Conservation (phyloP, 176 grass and related monocot genomes). For the Olyra latifolia region DNA sequence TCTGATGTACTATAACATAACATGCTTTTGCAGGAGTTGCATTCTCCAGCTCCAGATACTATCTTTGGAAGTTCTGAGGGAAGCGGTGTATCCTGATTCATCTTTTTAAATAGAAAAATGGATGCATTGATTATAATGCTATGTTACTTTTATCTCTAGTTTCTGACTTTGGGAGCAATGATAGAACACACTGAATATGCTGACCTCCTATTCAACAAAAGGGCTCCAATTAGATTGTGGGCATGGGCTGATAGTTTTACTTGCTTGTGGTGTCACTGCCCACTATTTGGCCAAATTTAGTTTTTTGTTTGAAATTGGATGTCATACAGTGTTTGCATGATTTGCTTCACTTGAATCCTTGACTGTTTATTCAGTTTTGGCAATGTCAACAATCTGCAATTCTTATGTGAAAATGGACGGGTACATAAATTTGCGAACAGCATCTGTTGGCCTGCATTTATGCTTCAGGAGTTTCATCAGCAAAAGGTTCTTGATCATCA, state of each 20-base stretch:
- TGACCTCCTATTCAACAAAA: conserved; percentile 19
- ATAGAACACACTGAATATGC: conserved; percentile 7
- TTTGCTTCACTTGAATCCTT: conserved; percentile 55
- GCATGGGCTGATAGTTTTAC: background rate
- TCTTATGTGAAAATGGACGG: conserved; percentile 93
- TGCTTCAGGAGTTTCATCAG: conserved; percentile 76
- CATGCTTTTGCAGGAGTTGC: conserved; percentile 71
- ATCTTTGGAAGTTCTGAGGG: conserved; percentile 91
- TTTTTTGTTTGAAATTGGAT: conserved; percentile 13
- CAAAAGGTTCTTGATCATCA: conserved; percentile 42
- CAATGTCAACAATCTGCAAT: conserved; percentile 92
- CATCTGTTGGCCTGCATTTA: conserved; percentile 93
- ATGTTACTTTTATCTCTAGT: background rate
- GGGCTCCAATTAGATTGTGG: background rate
- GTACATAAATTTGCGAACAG: conserved; percentile 98
- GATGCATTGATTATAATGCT: conserved; percentile 1
- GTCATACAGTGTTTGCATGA: conserved; percentile 1
- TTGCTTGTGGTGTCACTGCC: conserved; percentile 3
- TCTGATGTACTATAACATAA: conserved; percentile 26
- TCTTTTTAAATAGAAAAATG: conserved; percentile 16
- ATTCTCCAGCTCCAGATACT: conserved; percentile 91
- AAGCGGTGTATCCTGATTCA: conserved; percentile 86
- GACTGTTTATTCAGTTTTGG: conserved; percentile 79
- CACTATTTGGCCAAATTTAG: conserved; percentile 16
- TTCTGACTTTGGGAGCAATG: conserved; percentile 30